These are phyloP conservation scores for Agrocybe chaxingu DNA, from an alignment of 768 basidiomycete species.

Conservation along the genomic window DNA sequence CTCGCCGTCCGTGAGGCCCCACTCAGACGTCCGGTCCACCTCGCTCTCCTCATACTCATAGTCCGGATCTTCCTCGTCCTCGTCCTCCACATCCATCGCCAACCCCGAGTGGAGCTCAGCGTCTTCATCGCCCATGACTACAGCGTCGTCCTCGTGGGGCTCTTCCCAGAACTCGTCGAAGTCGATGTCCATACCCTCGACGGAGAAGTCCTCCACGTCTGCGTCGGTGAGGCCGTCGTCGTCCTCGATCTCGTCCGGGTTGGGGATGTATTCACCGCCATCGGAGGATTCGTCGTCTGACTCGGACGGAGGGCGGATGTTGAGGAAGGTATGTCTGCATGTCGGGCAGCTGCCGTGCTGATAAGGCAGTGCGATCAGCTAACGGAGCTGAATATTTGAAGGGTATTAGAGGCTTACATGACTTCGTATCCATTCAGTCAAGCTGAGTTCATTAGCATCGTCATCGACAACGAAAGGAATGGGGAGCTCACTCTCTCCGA, in stretches of 20 bases:
- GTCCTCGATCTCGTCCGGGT: constrained; percentile 44
- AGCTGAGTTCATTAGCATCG: constrained; percentile 29
- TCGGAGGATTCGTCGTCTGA: constrained; percentile 66
- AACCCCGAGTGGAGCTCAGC: no score
- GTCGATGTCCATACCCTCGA: constrained; percentile 7
- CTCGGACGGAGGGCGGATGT: constrained; percentile 46
- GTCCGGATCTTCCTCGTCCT: constrained; percentile 9
- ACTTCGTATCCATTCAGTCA: constrained; percentile 65
- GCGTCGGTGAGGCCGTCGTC: constrained; percentile 45
- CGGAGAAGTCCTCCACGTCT: constrained; percentile 41
- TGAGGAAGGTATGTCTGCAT: constrained; percentile 58
- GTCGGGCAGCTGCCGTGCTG: constrained; percentile 74
- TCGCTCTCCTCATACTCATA: constrained; percentile 16
- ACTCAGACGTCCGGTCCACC: constrained; percentile 24
- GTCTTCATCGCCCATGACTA: constrained; percentile 14
- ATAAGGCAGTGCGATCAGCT: constrained; percentile 1
- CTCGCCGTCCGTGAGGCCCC: constrained; percentile 42
- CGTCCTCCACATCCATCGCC: constrained; percentile 20
- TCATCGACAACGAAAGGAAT: constrained; percentile 2
- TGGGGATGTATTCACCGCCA: constrained; percentile 64
- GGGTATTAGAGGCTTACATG: constrained; percentile 32
- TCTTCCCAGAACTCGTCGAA: constrained; percentile 21
- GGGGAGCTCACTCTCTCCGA: constrained; percentile 47
- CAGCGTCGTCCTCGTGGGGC: constrained; percentile 8
- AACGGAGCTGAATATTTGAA: neutral